Conservation (phyloP, 768 basidiomycete species). For the Panellus pusillus region DNA sequence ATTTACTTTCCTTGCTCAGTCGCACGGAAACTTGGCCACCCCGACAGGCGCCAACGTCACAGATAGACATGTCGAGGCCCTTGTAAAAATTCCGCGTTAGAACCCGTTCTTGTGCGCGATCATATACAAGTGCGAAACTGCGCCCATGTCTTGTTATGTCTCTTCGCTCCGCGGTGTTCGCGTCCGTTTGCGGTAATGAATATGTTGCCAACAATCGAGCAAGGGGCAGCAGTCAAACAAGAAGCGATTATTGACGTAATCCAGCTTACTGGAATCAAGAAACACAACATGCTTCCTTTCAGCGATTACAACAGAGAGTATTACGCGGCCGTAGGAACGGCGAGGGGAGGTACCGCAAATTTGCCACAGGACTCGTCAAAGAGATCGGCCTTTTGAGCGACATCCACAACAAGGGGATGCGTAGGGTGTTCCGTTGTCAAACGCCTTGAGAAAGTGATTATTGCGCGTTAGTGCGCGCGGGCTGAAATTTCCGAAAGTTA, state of each 20-base stretch:
- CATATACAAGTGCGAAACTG: no score
- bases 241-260: not conserved
- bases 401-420: constrained; percentile 69
- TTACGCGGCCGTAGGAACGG: constrained; percentile 26
- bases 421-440: constrained; percentile 53
- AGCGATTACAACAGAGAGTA: constrained; percentile 8
- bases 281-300: constrained; percentile 6
- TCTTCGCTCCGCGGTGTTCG: no score
- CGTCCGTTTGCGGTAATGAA: no score
- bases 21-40: no score
- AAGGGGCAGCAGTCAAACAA: not conserved
- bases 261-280: constrained; percentile 3
- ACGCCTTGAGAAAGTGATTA: constrained; percentile 21
- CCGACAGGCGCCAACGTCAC: no score
- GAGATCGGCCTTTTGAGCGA: constrained; percentile 55
- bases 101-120: no score
- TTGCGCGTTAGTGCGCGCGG: constrained; percentile 14
- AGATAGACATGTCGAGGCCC: no score
- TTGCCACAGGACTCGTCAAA: constrained; percentile 66
- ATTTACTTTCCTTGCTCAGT: not conserved
- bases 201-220: no score
- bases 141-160: no score
- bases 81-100: not conserved
- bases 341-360: constrained; percentile 59
- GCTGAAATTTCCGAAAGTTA: constrained; percentile 19